Base-by-base conservation (phyloP, 2,329 filamentous ascomycete genomes). In the Rutstroemia sp. region DNA sequence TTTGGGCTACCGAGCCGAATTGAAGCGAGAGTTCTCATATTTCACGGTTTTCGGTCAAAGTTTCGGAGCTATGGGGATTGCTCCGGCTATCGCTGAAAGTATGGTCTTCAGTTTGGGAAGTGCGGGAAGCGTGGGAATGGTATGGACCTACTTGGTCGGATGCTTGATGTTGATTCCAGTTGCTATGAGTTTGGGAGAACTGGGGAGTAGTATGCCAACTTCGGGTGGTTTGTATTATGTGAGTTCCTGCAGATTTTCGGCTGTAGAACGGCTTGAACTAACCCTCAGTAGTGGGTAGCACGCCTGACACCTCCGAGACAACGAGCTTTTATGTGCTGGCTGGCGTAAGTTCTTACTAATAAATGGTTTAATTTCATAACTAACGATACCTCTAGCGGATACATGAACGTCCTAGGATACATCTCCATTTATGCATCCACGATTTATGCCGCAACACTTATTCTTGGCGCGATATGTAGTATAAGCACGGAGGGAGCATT, bases 341-440 rank as follows among this genome's bases (percentile, higher is more conserved):
- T 69, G 52, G 67, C 67, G 66, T 68, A 56, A 23, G 65, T 63
- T 39, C n/a, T 34, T 4, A 10, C 30, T 34, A 34, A n/a, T 47
- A 27, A 19, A 23, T 10, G 10, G 17, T 5, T 21, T 16, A 19
- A 30, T n/a, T 54, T 14, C 9, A 42, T 23, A 10, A 17, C 42
- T 25, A 21, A 39, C 21, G 19, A 47, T 44, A 16, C 5, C 25
- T 50, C 17, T 45, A 68, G 66, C 14, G 67, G 66, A 14, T 69
- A 69, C 44, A 69, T 69, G 67, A 69, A 68, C 27, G 66, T 68
- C 10, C 49, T 69, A 5, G 67, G 67, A 21, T 69, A 69, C 30
- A 65, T 69, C 1, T 68, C 67, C 1, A 69, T 69, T 38, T 69
- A 68, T 34, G 63, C 67, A 6, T 69, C 67, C 0, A 69, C 67